Base-by-base conservation (phyloP, 345 rosid genomes). In the Stellera chamaejasme region DNA sequence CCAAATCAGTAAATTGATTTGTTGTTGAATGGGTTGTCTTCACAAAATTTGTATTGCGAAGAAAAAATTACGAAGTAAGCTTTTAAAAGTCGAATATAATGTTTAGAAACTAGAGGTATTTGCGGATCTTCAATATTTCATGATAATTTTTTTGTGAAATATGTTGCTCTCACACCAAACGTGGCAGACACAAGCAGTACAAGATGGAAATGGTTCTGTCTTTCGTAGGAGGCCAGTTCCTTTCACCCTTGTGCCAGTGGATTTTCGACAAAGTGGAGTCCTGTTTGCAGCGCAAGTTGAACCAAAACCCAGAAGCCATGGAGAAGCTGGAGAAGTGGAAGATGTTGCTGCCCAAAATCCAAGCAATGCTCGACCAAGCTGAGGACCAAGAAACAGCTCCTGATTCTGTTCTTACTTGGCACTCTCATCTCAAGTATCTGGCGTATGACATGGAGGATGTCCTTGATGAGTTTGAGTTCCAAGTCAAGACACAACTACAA, bases 401-500 rank as follows among this genome's bases (percentile, higher is more conserved):
- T 45, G n/a, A 8, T 45, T 11, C 48, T 3, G 48, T 45, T 11
- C n/a, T 6, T 8, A 45, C 15, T 11, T 45, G 7, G 48, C 48
- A 11, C 15, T 45, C 48, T n/a, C 11, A 45, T 12, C 48, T 45
- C 15, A 45, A n/a, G 11, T 12, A 45, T 5, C 11, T 45, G 15
- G 48, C 48, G 0, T 45, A 45, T 45, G 48, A 45, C 15, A 45
- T 45, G 48, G 48, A 45, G 48, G 48, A 45, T 10, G 48, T 45
- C 48, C 48, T 45, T 11, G 48, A 45, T 45, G 67, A 70, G 39
- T 13, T 45, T 0, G 10, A 65, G 45, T 56, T 65, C 10, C 53
- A 59, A 13, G 25, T 14, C 2, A 15, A 43, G 2, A 36, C 44
- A 36, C 50, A n/a, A n/a, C n/a, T n/a, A n/a, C n/a, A 58, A 57